phyloP scores from a whole-genome alignment of 2,329 filamentous ascomycete species.

The Penicillium brevicompactum region DNA sequence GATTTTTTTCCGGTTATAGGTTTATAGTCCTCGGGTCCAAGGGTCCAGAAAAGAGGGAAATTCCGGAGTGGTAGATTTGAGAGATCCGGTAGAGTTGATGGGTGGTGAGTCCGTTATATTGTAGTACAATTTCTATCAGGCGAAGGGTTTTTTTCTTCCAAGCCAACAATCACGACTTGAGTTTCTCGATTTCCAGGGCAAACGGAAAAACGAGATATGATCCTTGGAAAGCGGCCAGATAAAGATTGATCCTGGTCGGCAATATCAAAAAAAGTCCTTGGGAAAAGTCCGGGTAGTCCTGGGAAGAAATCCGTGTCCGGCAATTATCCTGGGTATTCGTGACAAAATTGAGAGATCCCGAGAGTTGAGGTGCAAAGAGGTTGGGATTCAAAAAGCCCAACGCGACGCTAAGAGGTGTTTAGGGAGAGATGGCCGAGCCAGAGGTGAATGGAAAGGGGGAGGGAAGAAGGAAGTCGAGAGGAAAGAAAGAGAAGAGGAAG shows the following conservation, averaged over 20 bases:
- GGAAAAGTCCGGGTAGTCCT: slow-evolving; percentile 11
- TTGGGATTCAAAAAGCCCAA: background rate
- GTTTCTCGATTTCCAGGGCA: slow-evolving; percentile 16
- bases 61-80: slow-evolving; percentile 16
- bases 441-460: slow-evolving; percentile 8
- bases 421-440: background rate
- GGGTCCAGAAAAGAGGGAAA: slow-evolving; percentile 27
- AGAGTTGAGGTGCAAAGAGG: background rate
- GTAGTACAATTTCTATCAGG: slow-evolving; percentile 22
- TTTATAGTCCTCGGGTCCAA: slow-evolving; percentile 29
- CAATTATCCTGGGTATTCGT: slow-evolving; percentile 23
- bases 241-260: slow-evolving; percentile 14
- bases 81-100: slow-evolving; percentile 11
- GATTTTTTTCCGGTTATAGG: slow-evolving; percentile 22
- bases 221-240: slow-evolving; percentile 17
- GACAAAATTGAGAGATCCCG: slow-evolving; percentile 1
- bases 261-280: slow-evolving; percentile 10
- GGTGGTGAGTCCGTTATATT: slow-evolving; percentile 22
- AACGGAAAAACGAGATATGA: slow-evolving; percentile 12
- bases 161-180: slow-evolving; percentile 19
- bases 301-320: slow-evolving; percentile 18
- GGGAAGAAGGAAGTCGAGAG: background rate
- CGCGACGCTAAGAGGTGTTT: background rate
- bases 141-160: slow-evolving; percentile 11
- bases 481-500: slow-evolving; percentile 9